Conservation (phyloP, 2,329 filamentous ascomycete species). For the Sclerotinia borealis region DNA sequence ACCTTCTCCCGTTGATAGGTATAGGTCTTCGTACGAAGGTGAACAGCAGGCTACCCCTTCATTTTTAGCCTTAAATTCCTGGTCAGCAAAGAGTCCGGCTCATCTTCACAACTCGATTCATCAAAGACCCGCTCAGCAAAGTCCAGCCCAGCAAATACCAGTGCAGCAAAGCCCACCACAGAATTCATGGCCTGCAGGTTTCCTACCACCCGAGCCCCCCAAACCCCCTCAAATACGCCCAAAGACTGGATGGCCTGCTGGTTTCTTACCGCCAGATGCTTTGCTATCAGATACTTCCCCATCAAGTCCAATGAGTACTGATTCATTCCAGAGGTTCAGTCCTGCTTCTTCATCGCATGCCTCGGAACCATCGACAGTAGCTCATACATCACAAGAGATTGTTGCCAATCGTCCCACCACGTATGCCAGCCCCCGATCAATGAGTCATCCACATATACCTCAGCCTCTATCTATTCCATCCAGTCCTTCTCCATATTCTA, state of each 20-base stretch:
- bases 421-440: neutral
- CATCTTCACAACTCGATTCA: neutral
- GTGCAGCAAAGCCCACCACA: neutral
- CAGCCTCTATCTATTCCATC: neutral
- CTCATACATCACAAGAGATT: neutral
- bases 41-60: neutral
- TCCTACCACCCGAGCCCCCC: neutral
- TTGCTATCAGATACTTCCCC: neutral
- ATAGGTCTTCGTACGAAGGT: neutral
- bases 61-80: neutral
- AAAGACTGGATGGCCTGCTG: slow-evolving; percentile 1
- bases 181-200: slow-evolving; percentile 8
- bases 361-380: neutral
- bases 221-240: neutral
- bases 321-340: neutral
- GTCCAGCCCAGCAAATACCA: neutral
- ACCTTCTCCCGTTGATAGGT: neutral
- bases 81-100: neutral
- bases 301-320: neutral
- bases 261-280: neutral
- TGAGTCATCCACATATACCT: neutral
- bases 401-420: neutral
- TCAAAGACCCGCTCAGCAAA: neutral
- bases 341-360: neutral
- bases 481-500: neutral